Evolutionary conservation across 2,329 filamentous ascomycete species (phyloP).

Genomic region (Cephalotrichum gorgonifer): DNA sequence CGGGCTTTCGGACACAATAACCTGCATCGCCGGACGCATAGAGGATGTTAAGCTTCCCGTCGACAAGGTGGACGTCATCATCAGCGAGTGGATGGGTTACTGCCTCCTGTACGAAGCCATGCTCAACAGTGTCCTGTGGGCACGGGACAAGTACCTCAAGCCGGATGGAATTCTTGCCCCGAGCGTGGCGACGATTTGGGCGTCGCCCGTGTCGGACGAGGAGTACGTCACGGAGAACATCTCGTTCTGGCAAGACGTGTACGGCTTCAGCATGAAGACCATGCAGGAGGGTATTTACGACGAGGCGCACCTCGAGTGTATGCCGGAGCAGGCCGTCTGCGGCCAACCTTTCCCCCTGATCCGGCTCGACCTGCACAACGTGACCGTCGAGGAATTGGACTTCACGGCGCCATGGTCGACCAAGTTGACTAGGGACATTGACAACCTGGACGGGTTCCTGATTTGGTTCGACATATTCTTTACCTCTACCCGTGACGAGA

Average conservation of each 20-base stretch:
- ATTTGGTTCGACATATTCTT: conserved; percentile 97
- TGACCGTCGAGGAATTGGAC: conserved; percentile 59
- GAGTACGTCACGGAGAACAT: conserved; percentile 71
- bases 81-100: conserved; percentile 98
- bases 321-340: conserved; percentile 50
- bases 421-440: conserved; percentile 48
- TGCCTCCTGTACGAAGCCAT: conserved; percentile 89
- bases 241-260: conserved; percentile 82
- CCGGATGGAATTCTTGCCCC: conserved; percentile 77
- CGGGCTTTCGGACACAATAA: conserved; percentile 62
- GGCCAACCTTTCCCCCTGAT: conserved; percentile 57
- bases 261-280: conserved; percentile 87
- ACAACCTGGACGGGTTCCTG: conserved; percentile 72
- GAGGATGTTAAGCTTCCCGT: conserved; percentile 77
- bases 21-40: conserved; percentile 72
- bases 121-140: conserved; percentile 85
- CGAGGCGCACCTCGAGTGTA: conserved; percentile 68
- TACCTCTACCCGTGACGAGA: conserved; percentile 46
- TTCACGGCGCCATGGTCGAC: conserved; percentile 63
- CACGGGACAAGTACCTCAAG: conserved; percentile 75
- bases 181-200: conserved; percentile 70
- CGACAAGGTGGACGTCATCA: conserved; percentile 80
- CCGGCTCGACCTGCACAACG: conserved; percentile 65
- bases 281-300: conserved; percentile 79
- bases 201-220: conserved; percentile 69